Base-by-base conservation (phyloP, 139 green algal genomes). In the Closterium sp. region DNA sequence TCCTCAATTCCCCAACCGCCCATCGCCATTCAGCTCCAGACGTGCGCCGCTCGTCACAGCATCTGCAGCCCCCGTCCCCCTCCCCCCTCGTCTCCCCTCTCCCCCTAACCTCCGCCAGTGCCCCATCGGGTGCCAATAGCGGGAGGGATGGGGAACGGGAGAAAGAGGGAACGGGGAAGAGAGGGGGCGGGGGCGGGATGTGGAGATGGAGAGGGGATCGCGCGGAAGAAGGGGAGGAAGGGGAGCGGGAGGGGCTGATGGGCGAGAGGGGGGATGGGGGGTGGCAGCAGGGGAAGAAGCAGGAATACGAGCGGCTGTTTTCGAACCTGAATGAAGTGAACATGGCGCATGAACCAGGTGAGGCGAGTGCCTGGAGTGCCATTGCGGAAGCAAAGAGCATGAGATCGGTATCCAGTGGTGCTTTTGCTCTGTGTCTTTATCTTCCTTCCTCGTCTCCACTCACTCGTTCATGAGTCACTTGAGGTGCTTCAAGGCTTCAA, bases 271-370 rank as follows among this genome's bases (percentile, higher is more conserved):
- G 84, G 13, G 28, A 24, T 19, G n/a, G n/a, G 22, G n/a, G 28
- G 32, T 17, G 27, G 84, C 21, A 29, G 84, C 11, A 87, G n/a
- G 28, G 84, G n/a, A 87, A 24, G n/a, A 28, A 24, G 7, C 28
- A 87, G 84, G 84, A 87, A 62, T 38, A 89, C 2, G 89, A 91
- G n/a, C 89, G 90, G 27, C 22, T 92, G 13, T 92, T 92, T 24
- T 92, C 90, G 9, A 92, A 91, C 30, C 31, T 92, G 29, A 92
- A 92, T 21, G 70, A 92, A 29, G 70, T 24, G 27, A 92, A 22
- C 28, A 90, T 32, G 24, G 4, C 7, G 90, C 90, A 92, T 27
- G 90, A 92, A 30, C 89, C 89, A 88, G 89, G 88, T 70, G 11
- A 30, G 88, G 10, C 24, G 84, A 17, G n/a, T 87, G 84, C 84